These are phyloP conservation scores for Ophiostoma sp. DNA, from an alignment of 2,329 filamentous ascomycete genomes.

Conservation along the genomic window DNA sequence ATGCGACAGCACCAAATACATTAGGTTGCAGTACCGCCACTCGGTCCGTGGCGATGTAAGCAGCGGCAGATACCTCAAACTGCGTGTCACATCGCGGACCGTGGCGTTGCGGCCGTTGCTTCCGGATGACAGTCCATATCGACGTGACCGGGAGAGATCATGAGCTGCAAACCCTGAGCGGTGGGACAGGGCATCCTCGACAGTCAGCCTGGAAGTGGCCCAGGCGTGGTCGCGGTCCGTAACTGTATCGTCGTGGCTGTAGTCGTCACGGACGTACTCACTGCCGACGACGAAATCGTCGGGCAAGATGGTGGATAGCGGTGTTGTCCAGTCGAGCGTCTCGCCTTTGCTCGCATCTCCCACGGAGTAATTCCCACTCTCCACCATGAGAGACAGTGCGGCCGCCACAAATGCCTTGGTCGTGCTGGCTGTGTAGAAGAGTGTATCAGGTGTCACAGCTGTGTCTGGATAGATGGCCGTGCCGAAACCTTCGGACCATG, in stretches of 20 bases:
- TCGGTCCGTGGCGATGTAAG: slow-evolving; percentile 43
- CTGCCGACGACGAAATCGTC: slow-evolving; percentile 47
- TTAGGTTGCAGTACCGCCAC: slow-evolving; percentile 54
- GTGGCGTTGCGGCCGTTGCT: slow-evolving; percentile 38
- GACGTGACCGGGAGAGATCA: slow-evolving; percentile 38
- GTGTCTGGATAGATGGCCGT: slow-evolving; percentile 40
- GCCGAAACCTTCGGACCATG: slow-evolving; percentile 48
- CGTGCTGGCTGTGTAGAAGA: slow-evolving; percentile 56
- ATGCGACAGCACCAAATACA: slow-evolving; percentile 52
- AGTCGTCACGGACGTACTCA: not conserved
- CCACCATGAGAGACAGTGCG: slow-evolving; percentile 49
- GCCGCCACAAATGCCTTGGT: slow-evolving; percentile 57
- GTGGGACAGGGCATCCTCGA: slow-evolving; percentile 56
- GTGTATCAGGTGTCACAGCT: slow-evolving; percentile 47
- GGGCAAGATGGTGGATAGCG: slow-evolving; percentile 47
- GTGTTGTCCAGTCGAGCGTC: slow-evolving; percentile 47
- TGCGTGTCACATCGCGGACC: slow-evolving; percentile 41
- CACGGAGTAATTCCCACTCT: slow-evolving; percentile 41
- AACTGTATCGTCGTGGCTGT: not conserved
- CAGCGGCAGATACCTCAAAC: slow-evolving; percentile 43
- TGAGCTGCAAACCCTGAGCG: slow-evolving; percentile 50
- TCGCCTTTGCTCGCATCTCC: not conserved
- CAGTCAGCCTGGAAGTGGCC: slow-evolving; percentile 48
- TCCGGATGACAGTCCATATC: slow-evolving; percentile 35
- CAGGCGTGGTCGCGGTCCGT: slow-evolving; percentile 40